Base-by-base conservation (phyloP, 2,329 filamentous ascomycete genomes). In the Talaromyces verruculosus region DNA sequence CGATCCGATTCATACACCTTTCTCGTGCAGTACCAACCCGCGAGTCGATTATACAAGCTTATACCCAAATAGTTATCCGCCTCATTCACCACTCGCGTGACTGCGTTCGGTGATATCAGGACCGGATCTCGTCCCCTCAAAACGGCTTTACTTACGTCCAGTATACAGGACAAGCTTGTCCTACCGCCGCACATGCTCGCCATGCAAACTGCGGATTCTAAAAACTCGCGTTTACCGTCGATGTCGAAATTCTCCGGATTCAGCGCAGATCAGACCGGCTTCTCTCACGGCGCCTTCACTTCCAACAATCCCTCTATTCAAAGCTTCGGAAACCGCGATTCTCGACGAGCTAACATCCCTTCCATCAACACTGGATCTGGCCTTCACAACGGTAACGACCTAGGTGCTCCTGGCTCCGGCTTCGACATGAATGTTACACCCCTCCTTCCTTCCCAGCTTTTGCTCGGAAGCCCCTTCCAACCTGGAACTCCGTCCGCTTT, bases 361-460 rank as follows among this genome's bases (percentile, higher is more conserved):
- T 89, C 90, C 69, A 96, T 98, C 82, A 97, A 97, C 79, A 97
- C 95, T 25, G 89, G 90, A 75, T 83, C 87, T 69, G 80, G 79
- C 63, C 81, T 83, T 68, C 84, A 86, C 73, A 87, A 84, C 76
- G 83, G 81, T 67, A 86, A 85, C 72, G 93, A 96, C 70, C 88
- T 97, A 87, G 85, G 90, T 71, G 94, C 91, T 28, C 93, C 95
- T 17, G 93, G 91, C 51, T 94, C 92, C 60, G 92, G 87, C 51
- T 96, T 93, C 76, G 95, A 98, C 76, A 97, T 98, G 94, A 95
- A 98, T 81, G 98, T 97, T 80, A 97, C 95, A 11, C 94, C 95
- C 70, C 86, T 99, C 70, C 87, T 99, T 43, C 95, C 95, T 41
- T 98, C 94, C 39, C 92, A 97, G 80, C 84, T 99, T 72, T 88